Percentiles rank a stretch among this genome's conserved stretches.
These are phyloP conservation scores for Dictyostelium intermedium DNA, from an alignment of 78 protist genomes.

Conservation along the genomic window DNA sequence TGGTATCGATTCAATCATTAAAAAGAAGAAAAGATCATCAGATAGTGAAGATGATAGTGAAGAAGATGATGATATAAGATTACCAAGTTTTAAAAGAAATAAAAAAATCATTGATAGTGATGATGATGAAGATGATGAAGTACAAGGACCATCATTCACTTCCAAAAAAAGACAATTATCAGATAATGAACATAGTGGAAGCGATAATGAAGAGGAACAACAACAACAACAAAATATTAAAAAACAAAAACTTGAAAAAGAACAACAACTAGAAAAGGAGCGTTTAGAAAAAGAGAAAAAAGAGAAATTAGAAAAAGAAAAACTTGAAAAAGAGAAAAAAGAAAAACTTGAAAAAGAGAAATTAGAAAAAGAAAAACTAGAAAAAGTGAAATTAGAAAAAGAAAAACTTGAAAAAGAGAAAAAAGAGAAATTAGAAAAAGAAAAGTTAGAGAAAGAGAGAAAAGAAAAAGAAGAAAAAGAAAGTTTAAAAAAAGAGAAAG, in stretches of 20 bases:
- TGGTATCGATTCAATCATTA: not conserved
- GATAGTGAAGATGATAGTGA: constrained; percentile 28
- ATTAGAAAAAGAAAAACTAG: not conserved
- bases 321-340: not conserved
- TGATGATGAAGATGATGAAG: not conserved
- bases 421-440: not conserved
- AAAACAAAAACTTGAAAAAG: constrained; percentile 6
- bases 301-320: not conserved
- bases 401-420: not conserved
- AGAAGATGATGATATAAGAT: not conserved
- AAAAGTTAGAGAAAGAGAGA: not conserved
- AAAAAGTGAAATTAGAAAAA: not conserved
- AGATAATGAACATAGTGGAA: not conserved
- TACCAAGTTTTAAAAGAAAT: not conserved
- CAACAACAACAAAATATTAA: not conserved
- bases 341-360: not conserved
- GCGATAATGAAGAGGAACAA: not conserved
- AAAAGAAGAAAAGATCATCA: constrained; percentile 19
- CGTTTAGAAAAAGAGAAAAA: not conserved
- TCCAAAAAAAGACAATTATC: constrained; percentile 6
- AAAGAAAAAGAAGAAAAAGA: not conserved
- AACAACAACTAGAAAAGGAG: not conserved
- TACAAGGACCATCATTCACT: not conserved
- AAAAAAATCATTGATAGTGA: not conserved
- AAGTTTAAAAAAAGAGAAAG: not conserved